Evolutionary conservation across 371 early-diverging fungal genomes (phyloP), one percentile per base, ranked within the genome.

Genomic region (Apophysomyces trapeziformis): DNA sequence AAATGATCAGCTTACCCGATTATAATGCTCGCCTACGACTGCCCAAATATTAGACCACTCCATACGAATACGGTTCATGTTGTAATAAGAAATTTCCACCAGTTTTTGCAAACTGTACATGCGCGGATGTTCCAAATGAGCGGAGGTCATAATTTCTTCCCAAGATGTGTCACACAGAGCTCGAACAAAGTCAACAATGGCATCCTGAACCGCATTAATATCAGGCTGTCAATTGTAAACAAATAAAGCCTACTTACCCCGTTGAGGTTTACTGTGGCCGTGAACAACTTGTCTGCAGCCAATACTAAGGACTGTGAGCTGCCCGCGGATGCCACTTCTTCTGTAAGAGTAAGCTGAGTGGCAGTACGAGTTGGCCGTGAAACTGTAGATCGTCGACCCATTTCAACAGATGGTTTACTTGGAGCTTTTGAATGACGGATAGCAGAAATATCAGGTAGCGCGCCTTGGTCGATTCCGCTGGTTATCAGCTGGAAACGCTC

Each of bases 21-120:
- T 93, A 68, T 95, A 96, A 70, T 95, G 91, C 38, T 93, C 92
- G 0, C 96, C 96, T 2, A 97, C 82, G 13, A 96, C 92, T 1
- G 91, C 89, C 98, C 98, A 97, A 46, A 96, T 89, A 67, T 95
- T 90, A 44, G 94, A 91, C 98, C 98, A 97, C 77, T 97, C 98
- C 67, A 96, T 87, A 74, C 96, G 90, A 71, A 97, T 97, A 83
- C 98, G 93, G 57, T 88, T 90, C 98, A 97, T 97, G 82, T 97
- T 97, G 86, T 96, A 97, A 84, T 96, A 95, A 0, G 92, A 89
- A 35, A 97, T 95, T 68, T 97, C 98, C 0, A 97, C 96, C 8
- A 97, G 85, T 61, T 95, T 90, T 68, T 93, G 94, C 64, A 96
- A 76, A 73, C 93, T 93, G 83, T 94, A 96, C 92, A 96, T 92